Evolutionary conservation across 202 grass and related monocot species (phyloP), one percentile per base, ranked within the genome.

Genomic region (Zoysia matrella): DNA sequence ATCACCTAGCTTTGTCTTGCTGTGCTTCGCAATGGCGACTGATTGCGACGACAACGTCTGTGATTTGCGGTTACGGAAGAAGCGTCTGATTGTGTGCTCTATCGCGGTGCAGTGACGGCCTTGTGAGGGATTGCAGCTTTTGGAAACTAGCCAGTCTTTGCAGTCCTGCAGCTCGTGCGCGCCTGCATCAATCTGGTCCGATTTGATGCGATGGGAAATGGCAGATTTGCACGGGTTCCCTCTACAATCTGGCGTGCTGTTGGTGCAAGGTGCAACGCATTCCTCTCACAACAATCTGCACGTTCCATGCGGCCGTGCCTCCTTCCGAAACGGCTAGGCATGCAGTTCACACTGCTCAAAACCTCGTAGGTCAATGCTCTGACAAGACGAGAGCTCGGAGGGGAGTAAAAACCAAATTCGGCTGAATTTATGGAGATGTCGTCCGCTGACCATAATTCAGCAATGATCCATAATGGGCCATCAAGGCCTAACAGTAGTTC

Each of bases 401-500:
- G 12, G 22, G 9, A 14, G 1, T 3, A 1, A 57, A 1, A 30
- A 57, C 22, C 22, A 12, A 54, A 55, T 12, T 8, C n/a, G 68
- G 22, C 11, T 46, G 78, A 9, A 45, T 65, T 36, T 11, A 51
- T 30, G 22, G 22, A 30, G 22, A 30, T 30, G 22, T 30, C 22
- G 22, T 30, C 22, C 22, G 22, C 45, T 46, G 55, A 6, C 46
- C 45, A 71, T 51, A 13, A 36, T 56, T 12, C 11, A 58, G 69
- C 49, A 18, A 78, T 45, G 54, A 80, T 73, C 50, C 3, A 47
- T 6, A 7, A 54, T 69, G 69, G 41, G 39, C 36, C 16, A 22
- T 62, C 71, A 84, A 76, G 57, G 40, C 30, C 12, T 40, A 62
- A 69, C 5, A 75, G 69, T 47, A 74, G 22, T 30, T 30, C 22